Evolutionary conservation across 345 rosid species (phyloP), one percentile per base, ranked within the genome.

Genomic region (Rhodomyrtus tomentosa): DNA sequence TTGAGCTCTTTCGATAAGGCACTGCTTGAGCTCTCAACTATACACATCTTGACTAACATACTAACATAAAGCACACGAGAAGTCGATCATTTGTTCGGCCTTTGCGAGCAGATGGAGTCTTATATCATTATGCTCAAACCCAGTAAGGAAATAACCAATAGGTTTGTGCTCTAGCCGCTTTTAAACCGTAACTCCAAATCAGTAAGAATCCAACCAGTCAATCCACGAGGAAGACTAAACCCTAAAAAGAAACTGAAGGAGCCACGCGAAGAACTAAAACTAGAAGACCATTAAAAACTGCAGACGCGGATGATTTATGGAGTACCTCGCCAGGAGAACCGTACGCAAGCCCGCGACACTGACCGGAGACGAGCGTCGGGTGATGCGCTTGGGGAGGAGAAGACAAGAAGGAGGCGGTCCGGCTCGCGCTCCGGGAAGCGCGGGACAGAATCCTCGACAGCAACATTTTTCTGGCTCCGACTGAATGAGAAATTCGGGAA

Each of bases 361-460:
- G 92, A 56, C 84, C 48, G 81, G 91, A 84, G 83, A 86, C 59
- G 55, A 85, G 52, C 25, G 74, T 79, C 68, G 83, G 90, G 83
- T 36, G 53, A 54, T 18, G 42, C 83, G 40, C 4, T 15, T 84
- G 89, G 82, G 89, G 90, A 56, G 91, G 82, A 84, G 87, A 81
- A 73, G 88, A 85, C 68, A 88, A 85, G 73, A 93, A 84, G 83
- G 86, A 87, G 83, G 92, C 85, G 90, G 92, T 89, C 83, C 88
- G 84, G 59, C 90, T 83, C 10, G 89, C 87, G 88, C 90, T 85
- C 86, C 93, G 88, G 27, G 96, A 89, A 81, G 88, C 86, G 88
- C 93, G 93, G 7, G 93, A 91, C 62, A 95, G 84, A 82, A 90
- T 89, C 90, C 91, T 90, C 38, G 91, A 87, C 27, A 90, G 85